phyloP scores from a whole-genome alignment of 805 yeast genomes.

The Yarrowia keelungensis region DNA sequence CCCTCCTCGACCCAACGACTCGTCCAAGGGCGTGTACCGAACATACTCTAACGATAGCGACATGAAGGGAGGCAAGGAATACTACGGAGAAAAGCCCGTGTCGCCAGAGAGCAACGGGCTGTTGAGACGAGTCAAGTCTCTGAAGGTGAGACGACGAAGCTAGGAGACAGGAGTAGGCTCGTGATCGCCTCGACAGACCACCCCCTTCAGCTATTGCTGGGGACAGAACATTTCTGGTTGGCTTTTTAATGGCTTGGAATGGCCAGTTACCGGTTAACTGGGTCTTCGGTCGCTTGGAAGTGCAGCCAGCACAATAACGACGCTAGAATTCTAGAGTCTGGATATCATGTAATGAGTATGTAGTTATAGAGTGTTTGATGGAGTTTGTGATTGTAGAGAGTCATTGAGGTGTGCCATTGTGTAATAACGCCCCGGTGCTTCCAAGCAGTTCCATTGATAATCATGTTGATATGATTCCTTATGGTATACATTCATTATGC shows the following conservation, averaged over 20 bases:
- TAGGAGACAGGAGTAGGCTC: background rate
- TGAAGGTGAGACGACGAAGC: constrained; percentile 60
- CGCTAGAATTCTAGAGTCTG: constrained; percentile 16
- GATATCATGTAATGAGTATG: constrained; percentile 24
- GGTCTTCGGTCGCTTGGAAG: background rate
- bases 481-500: background rate
- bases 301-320: constrained; percentile 11
- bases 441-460: too few species aligned
- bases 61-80: constrained; percentile 40
- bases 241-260: background rate
- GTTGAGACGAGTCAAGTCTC: constrained; percentile 84
- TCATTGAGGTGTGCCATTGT: too few species aligned
- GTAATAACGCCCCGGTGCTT: too few species aligned
- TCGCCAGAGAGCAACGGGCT: constrained; percentile 51
- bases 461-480: background rate
- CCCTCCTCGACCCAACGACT: constrained; percentile 40
- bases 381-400: background rate
- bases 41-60: constrained; percentile 40
- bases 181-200: too few species aligned
- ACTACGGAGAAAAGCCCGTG: constrained; percentile 39
- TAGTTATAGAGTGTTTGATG: constrained; percentile 24
- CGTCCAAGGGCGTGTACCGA: constrained; percentile 39
- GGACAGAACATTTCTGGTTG: background rate
- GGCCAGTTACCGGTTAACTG: constrained; percentile 10
- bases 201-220: too few species aligned